Conservation (phyloP, 352 stramenopile genomes). For the Globisporangium paddicum region DNA sequence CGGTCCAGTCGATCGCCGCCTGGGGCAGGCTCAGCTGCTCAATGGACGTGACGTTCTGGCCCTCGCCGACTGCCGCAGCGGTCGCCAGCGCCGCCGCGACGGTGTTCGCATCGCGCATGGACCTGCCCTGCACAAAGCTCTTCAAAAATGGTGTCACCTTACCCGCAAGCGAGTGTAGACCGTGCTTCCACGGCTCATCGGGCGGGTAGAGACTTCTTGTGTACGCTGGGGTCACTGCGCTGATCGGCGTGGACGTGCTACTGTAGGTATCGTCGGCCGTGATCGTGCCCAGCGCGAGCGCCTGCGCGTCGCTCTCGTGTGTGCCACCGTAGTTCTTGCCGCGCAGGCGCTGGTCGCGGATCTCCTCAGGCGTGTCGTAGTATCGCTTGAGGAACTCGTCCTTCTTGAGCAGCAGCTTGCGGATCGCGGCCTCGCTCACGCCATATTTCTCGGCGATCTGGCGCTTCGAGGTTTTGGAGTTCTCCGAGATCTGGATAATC, state of each 20-base stretch:
- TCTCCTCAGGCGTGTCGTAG: conserved; percentile 74
- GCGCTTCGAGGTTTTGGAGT: conserved; percentile 74
- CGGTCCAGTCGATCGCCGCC: conserved; percentile 51
- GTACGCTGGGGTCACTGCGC: not conserved
- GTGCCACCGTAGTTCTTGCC: conserved; percentile 39
- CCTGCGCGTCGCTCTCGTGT: conserved; percentile 5
- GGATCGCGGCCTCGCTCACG: conserved; percentile 74
- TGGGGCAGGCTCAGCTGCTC: not conserved
- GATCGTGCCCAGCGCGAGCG: not conserved
- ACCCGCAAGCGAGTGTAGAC: conserved; percentile 33
- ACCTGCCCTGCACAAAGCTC: conserved; percentile 41
- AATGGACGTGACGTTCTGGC: not conserved
- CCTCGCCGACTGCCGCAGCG: not conserved
- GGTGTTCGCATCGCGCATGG: conserved; percentile 3
- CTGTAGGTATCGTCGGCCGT: not conserved
- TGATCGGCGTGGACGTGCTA: not conserved
- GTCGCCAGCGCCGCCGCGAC: conserved; percentile 13
- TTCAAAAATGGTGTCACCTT: conserved; percentile 65
- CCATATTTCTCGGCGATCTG: conserved; percentile 73
- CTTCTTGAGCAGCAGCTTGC: conserved; percentile 78
- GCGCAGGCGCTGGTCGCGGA: conserved; percentile 64
- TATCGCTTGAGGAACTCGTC: conserved; percentile 76
- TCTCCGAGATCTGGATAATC: conserved; percentile 81
- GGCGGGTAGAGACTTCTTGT: conserved; percentile 50
- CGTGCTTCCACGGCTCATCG: conserved; percentile 71